Evolutionary conservation across 208 protist species (phyloP), one percentile per base, ranked within the genome.

Genomic region (Angomonas ambiguus): DNA sequence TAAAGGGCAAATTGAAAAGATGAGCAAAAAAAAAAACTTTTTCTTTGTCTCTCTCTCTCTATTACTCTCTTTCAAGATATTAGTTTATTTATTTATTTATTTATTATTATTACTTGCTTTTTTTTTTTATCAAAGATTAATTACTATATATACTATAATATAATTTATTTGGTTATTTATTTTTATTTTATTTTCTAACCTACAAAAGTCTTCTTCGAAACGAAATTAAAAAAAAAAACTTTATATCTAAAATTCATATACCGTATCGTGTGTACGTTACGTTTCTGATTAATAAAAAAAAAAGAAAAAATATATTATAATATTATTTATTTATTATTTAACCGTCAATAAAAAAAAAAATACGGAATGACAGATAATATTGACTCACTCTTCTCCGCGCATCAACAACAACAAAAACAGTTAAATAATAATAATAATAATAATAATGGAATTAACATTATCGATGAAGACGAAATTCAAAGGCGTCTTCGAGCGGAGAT

Each of bases 391-490:
- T 45, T 45, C 38, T 45, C 8, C 38, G 16, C 8, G 8, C 38
- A n/a, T n/a, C n/a, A n/a, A n/a, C n/a, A n/a, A n/a, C n/a, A n/a
- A n/a, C n/a, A n/a, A n/a, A n/a, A n/a, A n/a, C n/a, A n/a, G n/a
- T n/a, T n/a, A n/a, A n/a, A 45, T n/a, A 45, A 45, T 16, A 45
- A 45, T 45, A 8, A 45, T 8, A 45, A 8, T 16, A 45, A 45
- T 16, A 45, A 8, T 28, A 30, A 59, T 33, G 38, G 70, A 18
- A 67, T 87, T 35, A 63, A 48, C 57, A 81, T 77, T 65, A 69
- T 83, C 34, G 82, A 87, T 63, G 85, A 92, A 51, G 76, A 74
- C 11, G 69, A 67, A 22, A 67, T 92, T 64, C 72, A 82, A 2
- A 34, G 69, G 20, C 77, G 87, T 20, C 82, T 92, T 20, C 82